Conservation (phyloP, 176 grass and related monocot genomes). For the Aegilops bicornis region DNA sequence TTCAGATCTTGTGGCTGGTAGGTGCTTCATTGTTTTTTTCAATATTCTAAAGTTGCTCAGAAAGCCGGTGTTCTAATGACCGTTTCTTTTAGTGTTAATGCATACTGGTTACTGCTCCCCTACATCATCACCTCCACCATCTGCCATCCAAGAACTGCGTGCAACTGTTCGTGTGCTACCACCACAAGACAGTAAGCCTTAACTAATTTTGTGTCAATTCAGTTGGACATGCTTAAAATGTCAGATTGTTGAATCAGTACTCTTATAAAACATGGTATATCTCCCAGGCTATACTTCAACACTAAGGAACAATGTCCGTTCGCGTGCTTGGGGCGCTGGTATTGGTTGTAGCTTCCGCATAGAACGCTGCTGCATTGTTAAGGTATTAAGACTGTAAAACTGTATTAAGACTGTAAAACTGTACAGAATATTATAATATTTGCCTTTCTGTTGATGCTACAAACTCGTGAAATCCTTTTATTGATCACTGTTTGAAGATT, state of each 20-base stretch:
- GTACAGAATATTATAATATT: conserved; percentile 1
- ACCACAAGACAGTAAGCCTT: conserved; percentile 63
- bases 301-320: conserved; percentile 94
- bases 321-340: conserved; percentile 95
- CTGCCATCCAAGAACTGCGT: conserved; percentile 75
- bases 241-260: conserved; percentile 10
- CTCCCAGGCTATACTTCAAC: conserved; percentile 85
- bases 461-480: conserved; percentile 25
- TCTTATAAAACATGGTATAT: conserved; percentile 34
- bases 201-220: conserved; percentile 7
- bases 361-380: conserved; percentile 91
- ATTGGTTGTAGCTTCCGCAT: conserved; percentile 94
- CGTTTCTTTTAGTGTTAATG: conserved; percentile 75
- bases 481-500: conserved; percentile 14
- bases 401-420: neutral
- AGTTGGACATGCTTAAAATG: neutral
- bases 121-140: conserved; percentile 75
- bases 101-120: conserved; percentile 93
- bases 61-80: conserved; percentile 30
- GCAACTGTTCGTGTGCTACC: conserved; percentile 78
- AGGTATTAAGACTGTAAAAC: conserved; percentile 52
- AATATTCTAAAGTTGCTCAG: conserved; percentile 22
- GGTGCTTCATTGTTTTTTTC: conserved; percentile 4
- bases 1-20: conserved; percentile 97
- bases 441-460: conserved; percentile 5